Evolutionary conservation across 441 rosid genomes (phyloP).

Genomic region (Manihot esculenta): DNA sequence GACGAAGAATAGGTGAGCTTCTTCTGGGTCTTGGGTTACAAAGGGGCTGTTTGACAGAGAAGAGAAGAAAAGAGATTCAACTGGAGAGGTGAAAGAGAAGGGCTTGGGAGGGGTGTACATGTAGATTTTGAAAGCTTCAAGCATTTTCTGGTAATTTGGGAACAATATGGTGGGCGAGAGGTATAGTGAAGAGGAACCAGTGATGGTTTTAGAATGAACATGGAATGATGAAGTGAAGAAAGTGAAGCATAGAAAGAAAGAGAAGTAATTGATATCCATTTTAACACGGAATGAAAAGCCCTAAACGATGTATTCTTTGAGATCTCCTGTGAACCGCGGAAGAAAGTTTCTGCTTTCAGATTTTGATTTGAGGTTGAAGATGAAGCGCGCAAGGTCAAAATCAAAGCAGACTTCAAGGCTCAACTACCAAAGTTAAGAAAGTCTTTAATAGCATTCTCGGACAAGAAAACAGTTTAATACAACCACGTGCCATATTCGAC

Average conservation of each 20-base stretch:
- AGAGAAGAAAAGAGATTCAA: slow-evolving; percentile 44
- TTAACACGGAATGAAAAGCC: not conserved
- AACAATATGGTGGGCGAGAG: slow-evolving; percentile 39
- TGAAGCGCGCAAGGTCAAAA: not conserved
- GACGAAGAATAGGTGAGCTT: slow-evolving; percentile 57
- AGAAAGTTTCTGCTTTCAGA: not conserved
- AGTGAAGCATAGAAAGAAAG: slow-evolving; percentile 11
- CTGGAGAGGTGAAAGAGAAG: slow-evolving; percentile 29
- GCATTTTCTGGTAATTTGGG: slow-evolving; percentile 42
- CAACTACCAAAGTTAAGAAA: not conserved
- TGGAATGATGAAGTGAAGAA: slow-evolving; percentile 13
- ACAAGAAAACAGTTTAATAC: not conserved
- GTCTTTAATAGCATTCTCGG: too few relatives aligned
- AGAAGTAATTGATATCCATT: slow-evolving; percentile 14
- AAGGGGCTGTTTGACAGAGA: slow-evolving; percentile 41
- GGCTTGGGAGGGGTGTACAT: slow-evolving; percentile 31
- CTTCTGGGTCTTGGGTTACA: slow-evolving; percentile 40
- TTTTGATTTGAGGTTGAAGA: not conserved
- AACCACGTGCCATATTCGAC: not conserved
- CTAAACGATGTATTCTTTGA: not conserved
- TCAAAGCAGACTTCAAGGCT: not conserved
- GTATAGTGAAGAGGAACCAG: slow-evolving; percentile 28
- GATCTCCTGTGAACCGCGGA: not conserved
- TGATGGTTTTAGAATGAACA: slow-evolving; percentile 7
- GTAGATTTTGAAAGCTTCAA: slow-evolving; percentile 42